phyloP scores from a whole-genome alignment of 2,329 filamentous ascomycete genomes.

The Neopestalotiopsis rosae region DNA sequence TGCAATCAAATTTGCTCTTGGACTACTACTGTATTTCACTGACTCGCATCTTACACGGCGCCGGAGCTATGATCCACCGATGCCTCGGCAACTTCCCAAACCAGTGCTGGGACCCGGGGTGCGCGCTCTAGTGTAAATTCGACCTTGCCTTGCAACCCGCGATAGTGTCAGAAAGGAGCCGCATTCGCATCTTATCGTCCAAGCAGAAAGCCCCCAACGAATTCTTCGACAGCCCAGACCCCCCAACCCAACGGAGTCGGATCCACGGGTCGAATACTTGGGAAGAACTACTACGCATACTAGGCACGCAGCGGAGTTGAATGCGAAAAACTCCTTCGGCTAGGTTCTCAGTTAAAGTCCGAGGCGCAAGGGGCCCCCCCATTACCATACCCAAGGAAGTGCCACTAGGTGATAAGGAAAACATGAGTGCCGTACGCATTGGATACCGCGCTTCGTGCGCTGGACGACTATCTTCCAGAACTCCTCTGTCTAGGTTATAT shows the following conservation, averaged over 20 bases:
- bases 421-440: constrained; percentile 14
- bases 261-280: background rate
- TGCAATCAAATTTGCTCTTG: background rate
- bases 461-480: background rate
- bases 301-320: background rate
- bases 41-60: constrained; percentile 13
- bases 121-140: constrained; percentile 2
- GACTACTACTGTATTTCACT: background rate
- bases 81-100: constrained; percentile 19
- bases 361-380: background rate
- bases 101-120: background rate
- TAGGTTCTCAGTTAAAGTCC: constrained; percentile 7
- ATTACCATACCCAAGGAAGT: background rate
- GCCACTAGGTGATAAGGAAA: constrained; percentile 3
- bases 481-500: background rate
- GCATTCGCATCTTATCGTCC: background rate
- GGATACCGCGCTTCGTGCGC: constrained; percentile 9
- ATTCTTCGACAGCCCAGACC: background rate
- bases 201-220: constrained; percentile 7
- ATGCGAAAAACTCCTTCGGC: background rate
- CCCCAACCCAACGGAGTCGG: constrained; percentile 3
- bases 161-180: constrained; percentile 8
- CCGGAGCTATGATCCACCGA: constrained; percentile 18
- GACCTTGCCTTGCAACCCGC: background rate
- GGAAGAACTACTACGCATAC: background rate